Evolutionary conservation across 306 rosid genomes (phyloP).

Genomic region (Lathyrus aphaca): DNA sequence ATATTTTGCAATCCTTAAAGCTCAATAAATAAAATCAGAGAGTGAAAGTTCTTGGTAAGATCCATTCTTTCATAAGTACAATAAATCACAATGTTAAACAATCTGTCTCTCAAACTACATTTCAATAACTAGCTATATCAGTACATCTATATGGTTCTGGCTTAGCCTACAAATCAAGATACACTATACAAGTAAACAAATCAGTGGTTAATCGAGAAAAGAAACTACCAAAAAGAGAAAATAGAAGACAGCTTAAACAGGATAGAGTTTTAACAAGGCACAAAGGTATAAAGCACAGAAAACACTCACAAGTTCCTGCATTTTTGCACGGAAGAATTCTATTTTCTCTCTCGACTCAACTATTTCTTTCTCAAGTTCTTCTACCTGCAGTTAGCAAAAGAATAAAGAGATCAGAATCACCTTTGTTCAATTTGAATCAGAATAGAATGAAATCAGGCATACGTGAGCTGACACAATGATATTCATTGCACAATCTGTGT

Average conservation of each 20-base stretch:
- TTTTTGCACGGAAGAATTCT: conserved; percentile 71
- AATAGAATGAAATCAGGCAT: conserved; percentile 28
- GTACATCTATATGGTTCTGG: conserved; percentile 23
- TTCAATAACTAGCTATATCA: conserved; percentile 31
- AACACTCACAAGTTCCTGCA: conserved; percentile 97
- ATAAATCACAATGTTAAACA: conserved; percentile 29
- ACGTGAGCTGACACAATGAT: conserved; percentile 28
- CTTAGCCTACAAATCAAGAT: conserved; percentile 34
- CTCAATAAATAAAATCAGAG: conserved; percentile 3
- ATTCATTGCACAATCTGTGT: conserved; percentile 25
- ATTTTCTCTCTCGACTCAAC: conserved; percentile 80
- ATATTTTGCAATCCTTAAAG: conserved; percentile 31
- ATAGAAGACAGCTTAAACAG: conserved; percentile 24
- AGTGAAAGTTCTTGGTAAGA: conserved; percentile 16
- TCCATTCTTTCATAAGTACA: conserved; percentile 16
- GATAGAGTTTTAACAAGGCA: conserved; percentile 27
- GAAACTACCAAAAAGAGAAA: conserved; percentile 25
- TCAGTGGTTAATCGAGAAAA: conserved; percentile 18
- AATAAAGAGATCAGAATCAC: conserved; percentile 27
- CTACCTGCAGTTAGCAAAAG: conserved; percentile 66
- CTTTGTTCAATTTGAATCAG: conserved; percentile 27
- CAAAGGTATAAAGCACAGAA: conserved; percentile 37
- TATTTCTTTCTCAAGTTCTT: conserved; percentile 88
- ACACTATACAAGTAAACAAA: conserved; percentile 3
- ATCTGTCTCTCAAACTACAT: conserved; percentile 30